Evolutionary conservation across 1,139 yeast genomes (phyloP).

Genomic region (Blastobotrys illinoisensis): DNA sequence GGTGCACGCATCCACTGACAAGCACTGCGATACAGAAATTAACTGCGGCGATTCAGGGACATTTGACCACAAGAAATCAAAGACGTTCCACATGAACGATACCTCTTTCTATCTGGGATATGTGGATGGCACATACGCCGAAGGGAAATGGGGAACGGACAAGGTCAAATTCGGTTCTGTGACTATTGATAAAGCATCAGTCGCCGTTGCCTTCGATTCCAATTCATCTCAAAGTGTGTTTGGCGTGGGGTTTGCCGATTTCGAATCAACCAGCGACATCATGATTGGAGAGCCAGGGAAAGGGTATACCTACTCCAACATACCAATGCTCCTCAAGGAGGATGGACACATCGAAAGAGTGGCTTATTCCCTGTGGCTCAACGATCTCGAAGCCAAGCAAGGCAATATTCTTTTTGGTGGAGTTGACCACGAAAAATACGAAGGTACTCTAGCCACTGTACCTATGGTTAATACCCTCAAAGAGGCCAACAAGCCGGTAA

Average conservation of each 20-base stretch:
- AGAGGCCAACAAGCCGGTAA: constrained; percentile 14
- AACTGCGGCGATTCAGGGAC: neutral
- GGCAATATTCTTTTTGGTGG: constrained; percentile 57
- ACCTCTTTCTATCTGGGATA: constrained; percentile 42
- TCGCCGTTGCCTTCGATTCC: constrained; percentile 44
- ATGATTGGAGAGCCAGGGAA: neutral
- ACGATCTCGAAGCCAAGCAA: constrained; percentile 33
- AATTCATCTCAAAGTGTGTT: constrained; percentile 44
- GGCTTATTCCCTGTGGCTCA: constrained; percentile 53
- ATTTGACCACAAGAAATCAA: constrained; percentile 1
- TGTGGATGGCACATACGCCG: constrained; percentile 49
- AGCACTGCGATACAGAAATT: neutral
- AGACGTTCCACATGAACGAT: constrained; percentile 2
- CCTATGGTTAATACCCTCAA: constrained; percentile 13
- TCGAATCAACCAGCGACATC: constrained; percentile 28
- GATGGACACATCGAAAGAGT: constrained; percentile 43
- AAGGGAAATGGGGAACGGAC: constrained; percentile 48
- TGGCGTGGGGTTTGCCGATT: constrained; percentile 46
- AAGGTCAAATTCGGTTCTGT: constrained; percentile 35
- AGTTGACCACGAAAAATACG: constrained; percentile 49
- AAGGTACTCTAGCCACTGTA: constrained; percentile 31
- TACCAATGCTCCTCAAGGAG: constrained; percentile 33
- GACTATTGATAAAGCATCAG: constrained; percentile 33
- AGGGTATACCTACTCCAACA: constrained; percentile 8
- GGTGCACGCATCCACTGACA: constrained; percentile 35